Conservation (phyloP, 305 asterid genomes). For the Fraxinus xanthoxyloides region DNA sequence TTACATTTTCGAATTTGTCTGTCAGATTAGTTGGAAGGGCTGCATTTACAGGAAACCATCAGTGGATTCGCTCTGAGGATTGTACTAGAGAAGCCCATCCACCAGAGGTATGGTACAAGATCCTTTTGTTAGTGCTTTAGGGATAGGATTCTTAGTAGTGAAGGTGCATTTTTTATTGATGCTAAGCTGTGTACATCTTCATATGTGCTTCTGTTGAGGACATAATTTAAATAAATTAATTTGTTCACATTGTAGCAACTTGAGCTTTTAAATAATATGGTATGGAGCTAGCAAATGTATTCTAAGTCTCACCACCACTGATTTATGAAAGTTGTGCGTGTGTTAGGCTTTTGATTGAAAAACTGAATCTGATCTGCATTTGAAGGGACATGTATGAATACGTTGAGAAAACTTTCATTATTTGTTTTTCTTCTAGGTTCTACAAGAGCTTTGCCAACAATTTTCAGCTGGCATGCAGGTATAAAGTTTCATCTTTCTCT, state of each 20-base stretch:
- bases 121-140: neutral
- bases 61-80: constrained; percentile 54
- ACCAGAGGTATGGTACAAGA: constrained; percentile 49
- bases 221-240: neutral
- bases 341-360: constrained; percentile 11
- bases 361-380: neutral
- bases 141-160: neutral
- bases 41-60: constrained; percentile 68
- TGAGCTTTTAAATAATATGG: neutral
- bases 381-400: neutral
- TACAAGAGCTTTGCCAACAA: constrained; percentile 57
- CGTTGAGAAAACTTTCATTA: neutral
- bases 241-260: neutral
- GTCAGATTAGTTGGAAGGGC: constrained; percentile 66
- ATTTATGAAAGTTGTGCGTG: constrained; percentile 36
- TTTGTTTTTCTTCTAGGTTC: constrained; percentile 41
- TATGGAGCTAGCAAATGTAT: constrained; percentile 9
- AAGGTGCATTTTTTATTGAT: neutral
- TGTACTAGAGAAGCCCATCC: constrained; percentile 43
- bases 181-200: neutral
- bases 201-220: neutral
- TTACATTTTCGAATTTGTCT: constrained; percentile 12
- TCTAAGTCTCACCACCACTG: constrained; percentile 26
- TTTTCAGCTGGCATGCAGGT: constrained; percentile 79
- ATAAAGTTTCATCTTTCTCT: neutral